phyloP scores from a whole-genome alignment of 139 green algal species.

The Coelastrella sp. region DNA sequence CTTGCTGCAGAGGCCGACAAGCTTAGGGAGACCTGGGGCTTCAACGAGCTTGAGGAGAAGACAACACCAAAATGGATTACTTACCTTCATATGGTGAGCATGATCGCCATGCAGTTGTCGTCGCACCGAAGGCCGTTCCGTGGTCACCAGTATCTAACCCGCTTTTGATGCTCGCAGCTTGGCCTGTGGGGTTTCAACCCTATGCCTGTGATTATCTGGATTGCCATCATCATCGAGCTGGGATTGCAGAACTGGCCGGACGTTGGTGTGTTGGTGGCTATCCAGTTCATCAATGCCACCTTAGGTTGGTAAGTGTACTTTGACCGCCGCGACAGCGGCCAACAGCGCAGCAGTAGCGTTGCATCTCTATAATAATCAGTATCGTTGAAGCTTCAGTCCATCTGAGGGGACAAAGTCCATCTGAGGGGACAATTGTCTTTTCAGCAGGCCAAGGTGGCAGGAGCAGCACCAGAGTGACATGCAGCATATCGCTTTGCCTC shows the following conservation, averaged over 20 bases:
- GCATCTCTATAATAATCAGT: too few species aligned
- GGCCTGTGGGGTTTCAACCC: conserved; percentile 60
- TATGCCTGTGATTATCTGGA: conserved; percentile 95
- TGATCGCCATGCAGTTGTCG: too few species aligned
- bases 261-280: conserved; percentile 77
- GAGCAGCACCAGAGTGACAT: too few species aligned
- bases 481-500: too few species aligned
- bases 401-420: background rate
- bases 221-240: conserved; percentile 85
- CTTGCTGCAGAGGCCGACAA: conserved; percentile 68
- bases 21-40: conserved; percentile 69
- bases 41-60: conserved; percentile 89
- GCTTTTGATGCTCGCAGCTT: conserved; percentile 62
- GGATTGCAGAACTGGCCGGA: conserved; percentile 80
- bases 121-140: background rate
- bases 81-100: conserved; percentile 65
- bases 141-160: background rate
- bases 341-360: too few species aligned
- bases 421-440: too few species aligned
- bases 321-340: too few species aligned
- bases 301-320: conserved; percentile 74
- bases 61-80: conserved; percentile 63
- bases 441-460: too few species aligned
- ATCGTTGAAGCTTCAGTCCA: background rate
- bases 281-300: conserved; percentile 89